Base-by-base conservation (phyloP, 768 basidiomycete genomes). In the Gymnopilus dilepis region DNA sequence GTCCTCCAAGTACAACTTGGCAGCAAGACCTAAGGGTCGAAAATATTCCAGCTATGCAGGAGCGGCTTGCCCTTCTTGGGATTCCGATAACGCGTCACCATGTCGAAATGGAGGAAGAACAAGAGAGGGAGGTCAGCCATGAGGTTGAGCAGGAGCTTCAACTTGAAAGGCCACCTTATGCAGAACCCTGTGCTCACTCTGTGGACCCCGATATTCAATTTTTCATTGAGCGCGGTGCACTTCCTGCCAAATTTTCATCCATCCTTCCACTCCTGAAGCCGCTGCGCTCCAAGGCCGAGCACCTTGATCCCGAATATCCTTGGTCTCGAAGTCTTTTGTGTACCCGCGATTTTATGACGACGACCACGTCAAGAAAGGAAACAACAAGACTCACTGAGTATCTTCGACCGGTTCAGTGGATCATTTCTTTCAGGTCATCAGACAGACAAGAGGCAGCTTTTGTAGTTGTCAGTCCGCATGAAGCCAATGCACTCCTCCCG, bases 51-150 rank as follows among this genome's bases (percentile, higher is more conserved):
- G 40, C 59, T 6, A 65, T 81, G 31, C 62, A 50, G 1, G 59
- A 74, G n/a, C 72, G 66, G 3, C 66, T n/a, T 67, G 26, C 1
- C 43, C 48, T 7, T 58, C 12, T 69, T 81, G 12, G 78, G 78
- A 48, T 48, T 12, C 45, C 62, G 1, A 38, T 76, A 6, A n/a
- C n/a, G n/a, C n/a, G n/a, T n/a, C 42, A 43, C 15, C 61, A 68
- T 21, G 60, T 34, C 19, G 64, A 56, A 19, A 65, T 80, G 67
- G 78, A 77, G 24, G 82, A 84, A 64, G 83, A 84, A 59, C 83
- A 84, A 59, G 84, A 85, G 56, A 69, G 83, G 24, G 82, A 85
- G 59, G 69, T 85, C 6, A 61, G 66, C 7, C 78, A 77, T 22
- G 80, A 85, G 64, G 69, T 75, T 4, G 81, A 83, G 63, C 69